phyloP scores from a whole-genome alignment of 1,284 basidiomycete species.

The Lentinus polychrous region DNA sequence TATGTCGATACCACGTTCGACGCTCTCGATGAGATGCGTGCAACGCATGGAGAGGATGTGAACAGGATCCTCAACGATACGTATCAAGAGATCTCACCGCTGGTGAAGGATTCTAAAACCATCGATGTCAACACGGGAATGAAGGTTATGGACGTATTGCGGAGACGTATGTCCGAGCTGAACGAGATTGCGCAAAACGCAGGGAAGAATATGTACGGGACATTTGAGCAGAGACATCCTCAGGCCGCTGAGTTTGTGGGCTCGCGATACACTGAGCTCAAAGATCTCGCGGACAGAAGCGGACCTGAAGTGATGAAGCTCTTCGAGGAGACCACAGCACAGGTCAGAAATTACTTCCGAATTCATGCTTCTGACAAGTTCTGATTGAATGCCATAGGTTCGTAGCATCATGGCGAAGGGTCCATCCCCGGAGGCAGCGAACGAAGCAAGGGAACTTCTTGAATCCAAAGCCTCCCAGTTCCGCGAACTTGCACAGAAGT shows the following conservation, averaged over 20 bases:
- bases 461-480: slow-evolving; percentile 24
- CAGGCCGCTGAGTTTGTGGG: slow-evolving; percentile 28
- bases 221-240: slow-evolving; percentile 26
- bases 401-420: slow-evolving; percentile 21
- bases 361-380: background rate
- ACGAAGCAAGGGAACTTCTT: slow-evolving; percentile 20
- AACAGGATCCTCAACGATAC: slow-evolving; percentile 32
- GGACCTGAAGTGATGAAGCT: slow-evolving; percentile 32
- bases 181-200: slow-evolving; percentile 27
- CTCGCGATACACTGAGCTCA: slow-evolving; percentile 26
- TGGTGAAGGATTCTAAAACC: slow-evolving; percentile 20
- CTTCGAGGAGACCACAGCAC: slow-evolving; percentile 24
- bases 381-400: slow-evolving; percentile 11
- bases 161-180: slow-evolving; percentile 20
- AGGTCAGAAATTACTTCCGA: slow-evolving; percentile 16
- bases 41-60: slow-evolving; percentile 36
- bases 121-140: slow-evolving; percentile 23
- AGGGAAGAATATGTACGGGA: slow-evolving; percentile 22
- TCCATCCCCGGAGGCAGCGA: slow-evolving; percentile 20
- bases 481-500: slow-evolving; percentile 20
- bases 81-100: slow-evolving; percentile 30
- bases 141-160: slow-evolving; percentile 26
- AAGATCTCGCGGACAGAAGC: slow-evolving; percentile 24
- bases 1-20: slow-evolving; percentile 38
- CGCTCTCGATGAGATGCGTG: slow-evolving; percentile 33